phyloP scores from a whole-genome alignment of 345 rosid genomes.

The Hibiscus tridactylites region DNA sequence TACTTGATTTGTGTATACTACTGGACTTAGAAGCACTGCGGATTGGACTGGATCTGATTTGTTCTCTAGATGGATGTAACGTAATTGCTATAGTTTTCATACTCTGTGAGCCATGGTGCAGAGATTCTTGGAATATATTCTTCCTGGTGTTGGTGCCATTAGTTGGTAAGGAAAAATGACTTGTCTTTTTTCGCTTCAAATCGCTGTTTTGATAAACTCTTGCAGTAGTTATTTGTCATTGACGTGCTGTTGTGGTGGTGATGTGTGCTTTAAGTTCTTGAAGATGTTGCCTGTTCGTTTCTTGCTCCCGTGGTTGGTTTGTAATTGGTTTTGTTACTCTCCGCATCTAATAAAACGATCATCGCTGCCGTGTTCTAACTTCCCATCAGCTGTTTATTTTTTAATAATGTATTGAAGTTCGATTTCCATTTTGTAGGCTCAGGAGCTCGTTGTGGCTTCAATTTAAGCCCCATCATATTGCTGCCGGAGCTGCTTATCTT shows the following conservation, averaged over 20 bases:
- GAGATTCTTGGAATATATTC: slow-evolving; percentile 64
- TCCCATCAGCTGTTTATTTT: not conserved
- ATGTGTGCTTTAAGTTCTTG: slow-evolving; percentile 17
- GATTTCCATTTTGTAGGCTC: slow-evolving; percentile 45
- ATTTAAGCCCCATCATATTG: slow-evolving; percentile 72
- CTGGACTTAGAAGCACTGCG: slow-evolving; percentile 50
- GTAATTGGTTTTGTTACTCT: not conserved
- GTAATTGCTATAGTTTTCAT: slow-evolving; percentile 47
- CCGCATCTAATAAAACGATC: not conserved
- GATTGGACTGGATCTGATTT: slow-evolving; percentile 50
- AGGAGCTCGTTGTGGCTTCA: slow-evolving; percentile 84
- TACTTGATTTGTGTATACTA: slow-evolving; percentile 24
- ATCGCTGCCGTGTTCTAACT: not conserved
- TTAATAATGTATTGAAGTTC: not conserved
- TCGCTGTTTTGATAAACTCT: slow-evolving; percentile 11
- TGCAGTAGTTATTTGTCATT: slow-evolving; percentile 10
- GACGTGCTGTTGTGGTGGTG: slow-evolving; percentile 18
- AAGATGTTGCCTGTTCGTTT: slow-evolving; percentile 13
- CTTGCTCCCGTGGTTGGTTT: slow-evolving; percentile 22
- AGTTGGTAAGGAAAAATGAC: slow-evolving; percentile 67
- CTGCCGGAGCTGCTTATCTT: slow-evolving; percentile 75
- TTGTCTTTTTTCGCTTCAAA: slow-evolving; percentile 23
- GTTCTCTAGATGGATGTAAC: slow-evolving; percentile 47
- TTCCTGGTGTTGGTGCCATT: slow-evolving; percentile 50
- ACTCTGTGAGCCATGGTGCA: slow-evolving; percentile 61